Evolutionary conservation across 169 alveolate genomes (phyloP).

Genomic region (Plasmodium billcollinsi): DNA sequence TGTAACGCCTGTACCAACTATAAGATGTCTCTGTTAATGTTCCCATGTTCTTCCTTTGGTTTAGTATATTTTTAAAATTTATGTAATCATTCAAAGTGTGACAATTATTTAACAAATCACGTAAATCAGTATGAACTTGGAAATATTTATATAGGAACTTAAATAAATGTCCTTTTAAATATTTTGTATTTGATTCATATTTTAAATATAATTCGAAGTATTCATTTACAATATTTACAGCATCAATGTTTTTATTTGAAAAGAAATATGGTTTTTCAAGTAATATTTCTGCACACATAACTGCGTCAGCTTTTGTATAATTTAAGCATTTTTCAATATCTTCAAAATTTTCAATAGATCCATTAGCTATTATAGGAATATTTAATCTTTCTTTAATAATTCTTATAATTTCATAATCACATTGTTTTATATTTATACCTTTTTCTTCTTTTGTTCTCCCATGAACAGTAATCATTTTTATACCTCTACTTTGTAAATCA

Average conservation of each 20-base stretch:
- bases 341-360: constrained; percentile 91
- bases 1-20: constrained; percentile 72
- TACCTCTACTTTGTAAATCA: constrained; percentile 87
- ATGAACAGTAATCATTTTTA: constrained; percentile 88
- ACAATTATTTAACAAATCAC: constrained; percentile 66
- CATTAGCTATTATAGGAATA: constrained; percentile 95
- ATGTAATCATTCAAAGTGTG: constrained; percentile 47
- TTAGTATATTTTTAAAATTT: constrained; percentile 20
- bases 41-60: constrained; percentile 24
- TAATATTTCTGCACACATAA: constrained; percentile 94
- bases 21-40: constrained; percentile 24
- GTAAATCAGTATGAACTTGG: constrained; percentile 55
- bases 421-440: constrained; percentile 77
- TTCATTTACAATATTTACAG: constrained; percentile 59
- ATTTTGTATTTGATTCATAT: constrained; percentile 68
- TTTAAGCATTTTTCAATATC: constrained; percentile 91
- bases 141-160: constrained; percentile 64
- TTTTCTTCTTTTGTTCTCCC: constrained; percentile 84
- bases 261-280: constrained; percentile 92
- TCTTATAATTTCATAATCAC: constrained; percentile 89
- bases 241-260: constrained; percentile 76
- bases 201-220: constrained; percentile 63
- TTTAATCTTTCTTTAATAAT: constrained; percentile 88
- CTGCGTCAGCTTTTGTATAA: constrained; percentile 94
- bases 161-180: constrained; percentile 67